Evolutionary conservation across 345 rosid genomes (phyloP).

Genomic region (Pistacia vera): DNA sequence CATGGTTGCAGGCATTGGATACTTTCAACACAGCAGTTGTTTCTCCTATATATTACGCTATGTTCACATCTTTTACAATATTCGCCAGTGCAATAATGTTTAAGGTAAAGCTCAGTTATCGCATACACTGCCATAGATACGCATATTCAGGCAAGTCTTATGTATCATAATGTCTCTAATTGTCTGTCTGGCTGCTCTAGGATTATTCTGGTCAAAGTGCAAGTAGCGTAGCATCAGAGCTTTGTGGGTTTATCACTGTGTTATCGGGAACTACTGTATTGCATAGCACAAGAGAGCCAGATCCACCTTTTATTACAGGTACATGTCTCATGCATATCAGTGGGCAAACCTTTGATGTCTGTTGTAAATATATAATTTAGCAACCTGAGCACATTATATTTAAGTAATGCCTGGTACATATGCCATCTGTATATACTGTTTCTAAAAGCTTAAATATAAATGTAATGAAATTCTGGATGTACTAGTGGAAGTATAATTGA

Average conservation of each 20-base stretch:
- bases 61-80: conserved; percentile 77
- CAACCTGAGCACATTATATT: not conserved
- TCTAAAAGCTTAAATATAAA: too few species aligned
- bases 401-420: not conserved
- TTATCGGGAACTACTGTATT: conserved; percentile 71
- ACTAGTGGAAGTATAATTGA: too few species aligned
- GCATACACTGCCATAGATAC: not conserved
- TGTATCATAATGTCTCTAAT: not conserved
- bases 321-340: conserved; percentile 8
- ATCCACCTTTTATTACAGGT: conserved; percentile 66
- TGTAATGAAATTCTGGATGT: too few species aligned
- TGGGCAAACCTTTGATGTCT: not conserved
- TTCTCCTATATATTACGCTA: conserved; percentile 78
- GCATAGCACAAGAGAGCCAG: conserved; percentile 74
- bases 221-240: conserved; percentile 71
- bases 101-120: conserved; percentile 46
- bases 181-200: conserved; percentile 28
- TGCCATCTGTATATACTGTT: not conserved
- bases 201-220: conserved; percentile 80
- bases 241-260: conserved; percentile 75
- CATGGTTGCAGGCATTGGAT: conserved; percentile 71
- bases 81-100: conserved; percentile 84
- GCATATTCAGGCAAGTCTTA: not conserved
- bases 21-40: conserved; percentile 74
- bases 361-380: not conserved